These are phyloP conservation scores for Curvularia verruculosa DNA, from an alignment of 2,329 filamentous ascomycete species.

Conservation along the genomic window DNA sequence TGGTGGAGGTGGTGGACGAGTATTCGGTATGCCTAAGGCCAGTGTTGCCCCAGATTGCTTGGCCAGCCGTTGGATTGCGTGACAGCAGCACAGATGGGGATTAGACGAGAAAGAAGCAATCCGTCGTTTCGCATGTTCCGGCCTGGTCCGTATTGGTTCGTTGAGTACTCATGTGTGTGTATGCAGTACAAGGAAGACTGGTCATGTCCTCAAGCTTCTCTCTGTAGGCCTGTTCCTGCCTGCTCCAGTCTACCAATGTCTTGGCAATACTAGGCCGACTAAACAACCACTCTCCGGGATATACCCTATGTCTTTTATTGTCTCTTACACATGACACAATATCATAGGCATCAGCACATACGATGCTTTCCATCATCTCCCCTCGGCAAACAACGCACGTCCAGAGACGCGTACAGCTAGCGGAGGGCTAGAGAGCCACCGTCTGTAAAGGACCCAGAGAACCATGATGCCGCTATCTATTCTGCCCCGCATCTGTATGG, in stretches of 20 bases:
- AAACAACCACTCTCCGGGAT: neutral
- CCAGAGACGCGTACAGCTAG: neutral
- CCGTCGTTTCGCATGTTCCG: neutral
- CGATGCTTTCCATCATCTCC: neutral
- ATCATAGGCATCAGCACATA: neutral
- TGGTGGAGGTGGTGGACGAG: neutral
- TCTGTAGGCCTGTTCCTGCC: neutral
- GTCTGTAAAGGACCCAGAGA: slow-evolving; percentile 5
- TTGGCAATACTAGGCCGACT: neutral
- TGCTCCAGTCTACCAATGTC: neutral
- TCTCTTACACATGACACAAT: neutral
- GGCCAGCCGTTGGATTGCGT: slow-evolving; percentile 2
- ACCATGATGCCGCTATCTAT: slow-evolving; percentile 1
- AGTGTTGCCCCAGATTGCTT: neutral
- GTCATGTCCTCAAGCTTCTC: neutral
- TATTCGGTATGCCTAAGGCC: neutral
- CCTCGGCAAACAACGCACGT: neutral
- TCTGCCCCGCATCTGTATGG: slow-evolving; percentile 20
- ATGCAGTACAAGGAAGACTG: neutral
- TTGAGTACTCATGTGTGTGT: neutral
- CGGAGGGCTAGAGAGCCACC: slow-evolving; percentile 4
- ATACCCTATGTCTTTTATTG: neutral
- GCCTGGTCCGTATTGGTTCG: neutral
- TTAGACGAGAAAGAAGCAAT: slow-evolving; percentile 8
- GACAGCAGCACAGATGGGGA: slow-evolving; percentile 7